phyloP scores from a whole-genome alignment of 768 basidiomycete species.

The Cantharellus anzutake region DNA sequence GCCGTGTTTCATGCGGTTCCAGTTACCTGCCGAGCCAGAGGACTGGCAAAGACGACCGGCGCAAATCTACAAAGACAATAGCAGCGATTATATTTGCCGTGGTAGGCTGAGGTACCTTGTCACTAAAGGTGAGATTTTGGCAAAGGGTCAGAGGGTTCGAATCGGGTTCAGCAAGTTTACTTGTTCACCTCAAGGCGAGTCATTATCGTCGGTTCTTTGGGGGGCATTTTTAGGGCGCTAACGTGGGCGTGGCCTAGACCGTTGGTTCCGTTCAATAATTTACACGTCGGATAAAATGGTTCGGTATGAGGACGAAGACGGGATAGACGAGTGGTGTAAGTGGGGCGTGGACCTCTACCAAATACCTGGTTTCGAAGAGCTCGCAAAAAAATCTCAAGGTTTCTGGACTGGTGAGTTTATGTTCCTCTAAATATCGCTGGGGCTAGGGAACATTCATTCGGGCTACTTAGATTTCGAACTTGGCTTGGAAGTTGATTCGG shows the following conservation, averaged over 20 bases:
- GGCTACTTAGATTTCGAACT: constrained; percentile 49
- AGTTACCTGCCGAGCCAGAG: constrained; percentile 69
- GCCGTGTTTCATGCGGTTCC: constrained; percentile 79
- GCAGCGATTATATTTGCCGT: constrained; percentile 59
- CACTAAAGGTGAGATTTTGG: constrained; percentile 64
- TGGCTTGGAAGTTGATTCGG: constrained; percentile 48
- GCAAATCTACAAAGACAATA: constrained; percentile 59
- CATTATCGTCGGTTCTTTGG: not conserved
- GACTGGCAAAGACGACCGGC: constrained; percentile 68
- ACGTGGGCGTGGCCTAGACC: constrained; percentile 13
- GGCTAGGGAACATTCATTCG: not conserved
- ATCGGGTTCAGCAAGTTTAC: constrained; percentile 48
- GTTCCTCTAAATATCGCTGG: not conserved
- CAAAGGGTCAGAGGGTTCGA: constrained; percentile 64
- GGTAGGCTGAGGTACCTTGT: constrained; percentile 79
- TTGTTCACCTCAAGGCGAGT: constrained; percentile 23
- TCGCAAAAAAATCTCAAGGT: constrained; percentile 36
- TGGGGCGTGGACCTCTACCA: constrained; percentile 72
- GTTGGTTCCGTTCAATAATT: constrained; percentile 63
- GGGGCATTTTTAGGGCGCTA: not conserved
- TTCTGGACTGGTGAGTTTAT: constrained; percentile 53
- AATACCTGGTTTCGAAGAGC: constrained; percentile 57
- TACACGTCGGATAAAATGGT: constrained; percentile 58
- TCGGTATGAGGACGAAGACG: constrained; percentile 59
- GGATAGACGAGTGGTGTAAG: constrained; percentile 11